Base-by-base conservation (phyloP, 1,284 basidiomycete species). In the Cutaneotrichosporon cutaneum region DNA sequence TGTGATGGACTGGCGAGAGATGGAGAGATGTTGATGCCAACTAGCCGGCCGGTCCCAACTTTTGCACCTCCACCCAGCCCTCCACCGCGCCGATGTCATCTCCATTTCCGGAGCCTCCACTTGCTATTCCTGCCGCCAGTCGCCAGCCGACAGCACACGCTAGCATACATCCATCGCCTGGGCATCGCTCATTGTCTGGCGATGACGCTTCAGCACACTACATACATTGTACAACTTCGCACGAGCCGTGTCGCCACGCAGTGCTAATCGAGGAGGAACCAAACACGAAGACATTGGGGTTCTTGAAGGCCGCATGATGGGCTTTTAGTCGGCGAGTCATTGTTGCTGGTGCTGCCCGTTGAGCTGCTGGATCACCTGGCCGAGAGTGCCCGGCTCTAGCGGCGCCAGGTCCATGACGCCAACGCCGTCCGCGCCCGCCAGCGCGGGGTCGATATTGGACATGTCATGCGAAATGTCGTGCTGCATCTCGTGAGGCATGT, bases 391-490 rank as follows among this genome's bases (percentile, higher is more conserved):
- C 0, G 60, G 45, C 36, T 61, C 62, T 14, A 67, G 60, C 21
- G 60, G 62, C 1, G 59, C 54, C 2, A 66, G 59, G 61, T 62
- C 59, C 35, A 66, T 59, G 16, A 58, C 61, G 4, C 54, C 45
- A 21, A 21, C 56, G 27, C 26, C 26, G 30, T 32, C 39, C 45
- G 54, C 56, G 42, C 54, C 67, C 0, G 65, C 65, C 24, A 72
- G 59, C 4, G 69, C 65, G 6, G 71, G 71, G 60, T 72, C 71
- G 26, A 71, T 67, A n/a, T n/a, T 27, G 10, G 27, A 51, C 48
- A 32, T 51, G 45, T 47, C 45, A 22, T 47, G 45, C 14, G 45
- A 4, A 9, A 47, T 24, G 45, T 26, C 45, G 45, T 47, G 45
- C 14, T 47, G 45, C 45, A 47, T 47, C 11, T 47, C 45, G 45